These are phyloP conservation scores for Aspergillus terreus DNA, from an alignment of 2,329 filamentous ascomycete genomes.

Conservation along the genomic window DNA sequence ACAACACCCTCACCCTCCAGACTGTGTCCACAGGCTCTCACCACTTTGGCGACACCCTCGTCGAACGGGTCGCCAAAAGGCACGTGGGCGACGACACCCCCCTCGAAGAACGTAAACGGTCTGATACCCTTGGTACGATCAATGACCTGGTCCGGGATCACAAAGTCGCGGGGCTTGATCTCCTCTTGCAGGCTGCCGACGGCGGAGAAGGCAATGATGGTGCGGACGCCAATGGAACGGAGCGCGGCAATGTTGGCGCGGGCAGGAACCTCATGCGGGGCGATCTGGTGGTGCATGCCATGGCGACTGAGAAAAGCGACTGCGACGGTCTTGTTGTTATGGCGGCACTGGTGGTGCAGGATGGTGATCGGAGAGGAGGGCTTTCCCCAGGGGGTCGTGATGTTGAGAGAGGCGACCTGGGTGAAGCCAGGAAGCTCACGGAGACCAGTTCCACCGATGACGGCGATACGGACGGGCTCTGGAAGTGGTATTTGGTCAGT, in stretches of 20 bases:
- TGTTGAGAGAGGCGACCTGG: constrained; percentile 72
- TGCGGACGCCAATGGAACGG: constrained; percentile 80
- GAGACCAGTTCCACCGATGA: constrained; percentile 91
- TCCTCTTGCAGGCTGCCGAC: constrained; percentile 89
- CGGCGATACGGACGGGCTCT: constrained; percentile 72
- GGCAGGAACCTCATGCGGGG: constrained; percentile 90
- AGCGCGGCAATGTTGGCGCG: constrained; percentile 98
- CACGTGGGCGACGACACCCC: constrained; percentile 85
- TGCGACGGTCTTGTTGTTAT: constrained; percentile 57
- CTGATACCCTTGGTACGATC: constrained; percentile 94
- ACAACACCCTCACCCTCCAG: constrained; percentile 80
- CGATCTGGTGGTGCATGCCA: constrained; percentile 80
- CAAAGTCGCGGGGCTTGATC: constrained; percentile 94
- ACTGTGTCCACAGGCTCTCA: constrained; percentile 70
- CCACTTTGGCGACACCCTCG: constrained; percentile 67
- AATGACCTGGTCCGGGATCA: constrained; percentile 93
- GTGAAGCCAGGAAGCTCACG: constrained; percentile 82
- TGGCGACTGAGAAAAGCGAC: constrained; percentile 94
- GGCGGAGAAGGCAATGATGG: constrained; percentile 89
- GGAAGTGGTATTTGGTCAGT: constrained; percentile 1
- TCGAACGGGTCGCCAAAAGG: constrained; percentile 97
- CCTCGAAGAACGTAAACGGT: constrained; percentile 86
- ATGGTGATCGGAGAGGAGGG: constrained; percentile 78
- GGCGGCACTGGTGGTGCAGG: constrained; percentile 76
- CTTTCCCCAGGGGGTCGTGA: constrained; percentile 81